phyloP scores from a whole-genome alignment of 2,329 filamentous ascomycete genomes.

The Coniochaeta prunicola region DNA sequence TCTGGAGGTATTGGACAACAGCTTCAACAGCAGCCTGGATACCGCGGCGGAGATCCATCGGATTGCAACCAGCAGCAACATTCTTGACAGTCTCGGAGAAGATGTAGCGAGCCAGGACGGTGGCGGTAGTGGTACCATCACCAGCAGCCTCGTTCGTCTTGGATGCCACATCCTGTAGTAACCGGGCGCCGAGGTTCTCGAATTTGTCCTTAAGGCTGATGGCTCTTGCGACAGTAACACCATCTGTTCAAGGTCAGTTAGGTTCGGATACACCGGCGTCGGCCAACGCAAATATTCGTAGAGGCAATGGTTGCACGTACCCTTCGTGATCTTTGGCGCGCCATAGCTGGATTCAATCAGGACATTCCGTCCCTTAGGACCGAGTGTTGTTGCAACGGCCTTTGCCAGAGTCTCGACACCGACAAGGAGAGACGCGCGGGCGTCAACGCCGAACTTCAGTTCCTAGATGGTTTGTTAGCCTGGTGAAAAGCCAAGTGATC shows the following conservation, averaged over 20 bases:
- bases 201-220: slow-evolving; percentile 97
- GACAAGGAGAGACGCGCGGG: slow-evolving; percentile 75
- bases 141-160: slow-evolving; percentile 99
- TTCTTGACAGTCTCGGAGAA: slow-evolving; percentile 99
- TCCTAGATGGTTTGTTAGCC: slow-evolving; percentile 53
- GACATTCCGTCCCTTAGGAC: slow-evolving; percentile 97
- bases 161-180: slow-evolving; percentile 95
- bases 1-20: slow-evolving; percentile 87
- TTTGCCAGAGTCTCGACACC: slow-evolving; percentile 96
- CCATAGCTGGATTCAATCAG: slow-evolving; percentile 98
- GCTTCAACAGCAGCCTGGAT: slow-evolving; percentile 95
- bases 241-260: slow-evolving; percentile 45
- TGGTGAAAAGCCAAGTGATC: neutral
- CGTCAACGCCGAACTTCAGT: slow-evolving; percentile 97
- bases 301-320: slow-evolving; percentile 42
- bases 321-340: slow-evolving; percentile 99
- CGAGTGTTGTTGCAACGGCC: slow-evolving; percentile 91
- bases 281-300: neutral
- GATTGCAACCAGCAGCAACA: slow-evolving; percentile 98
- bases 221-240: slow-evolving; percentile 84
- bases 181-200: slow-evolving; percentile 95
- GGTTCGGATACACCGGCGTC: slow-evolving; percentile 2
- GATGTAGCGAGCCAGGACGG: slow-evolving; percentile 92
- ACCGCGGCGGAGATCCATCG: slow-evolving; percentile 95
- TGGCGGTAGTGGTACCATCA: slow-evolving; percentile 97